Evolutionary conservation across 2,329 filamentous ascomycete species (phyloP), one percentile per base, ranked within the genome.

Genomic region (Teratosphaeria nubilosa): DNA sequence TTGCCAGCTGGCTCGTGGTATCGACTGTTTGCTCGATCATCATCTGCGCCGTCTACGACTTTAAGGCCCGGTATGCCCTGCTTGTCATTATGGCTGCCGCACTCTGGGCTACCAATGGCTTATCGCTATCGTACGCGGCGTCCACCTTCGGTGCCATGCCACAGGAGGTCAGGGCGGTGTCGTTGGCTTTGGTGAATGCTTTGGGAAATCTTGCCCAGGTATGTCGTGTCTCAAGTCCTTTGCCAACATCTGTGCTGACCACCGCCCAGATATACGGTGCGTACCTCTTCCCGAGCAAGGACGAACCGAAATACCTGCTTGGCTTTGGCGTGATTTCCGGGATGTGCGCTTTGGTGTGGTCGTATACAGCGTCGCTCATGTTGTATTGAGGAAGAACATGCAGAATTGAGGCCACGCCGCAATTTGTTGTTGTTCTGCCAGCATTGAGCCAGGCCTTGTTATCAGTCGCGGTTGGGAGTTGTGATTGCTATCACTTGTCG

Each of bases 51-150:
- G 68, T 82, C 2, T 81, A 81, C 67, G 69, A 79, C 65, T 79
- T 77, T 67, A 78, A 72, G 0, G 80, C 78, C 0, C 74, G 81
- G 5, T 84, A 84, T 61, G 78, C 74, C 0, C 71, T 83, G 1
- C 74, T 84, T 0, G 78, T 82, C 1, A 71, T 83, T 57, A 81
- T 82, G 78, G 79, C 80, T 0, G 76, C 78, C 1, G 81, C 79
- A 0, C 71, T 83, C 0, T 82, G 79, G 80, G 72, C 77, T 0
- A 76, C 77, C 1, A 82, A 83, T 63, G 79, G 76, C 0, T 72
- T 79, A 2, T 73, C 76, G 0, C 71, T 84, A 20, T 75, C 78
- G 0, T 83, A 78, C 58, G 78, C 78, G 0, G 78, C 78, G 3
- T 77, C 78, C 0, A 79, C 78, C 0, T 82, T 83, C 63, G 75